phyloP scores from a whole-genome alignment of 129 eudicot genomes.

The Pulicaria dysenterica region DNA sequence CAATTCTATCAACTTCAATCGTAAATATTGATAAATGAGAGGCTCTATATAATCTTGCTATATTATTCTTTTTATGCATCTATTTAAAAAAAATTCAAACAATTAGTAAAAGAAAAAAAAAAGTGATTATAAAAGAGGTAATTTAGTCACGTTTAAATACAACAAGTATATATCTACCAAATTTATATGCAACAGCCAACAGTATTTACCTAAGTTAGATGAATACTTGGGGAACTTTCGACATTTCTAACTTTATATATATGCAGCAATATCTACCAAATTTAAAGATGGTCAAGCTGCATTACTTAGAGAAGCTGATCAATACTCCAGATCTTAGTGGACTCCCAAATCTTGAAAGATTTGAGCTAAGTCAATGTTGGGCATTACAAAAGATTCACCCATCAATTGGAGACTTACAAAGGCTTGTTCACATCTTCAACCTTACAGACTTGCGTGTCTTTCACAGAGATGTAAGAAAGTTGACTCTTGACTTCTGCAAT shows the following conservation, averaged over 20 bases:
- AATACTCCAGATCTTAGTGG: slow-evolving; percentile 22
- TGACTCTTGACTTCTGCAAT: background rate
- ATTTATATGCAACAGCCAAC: no score
- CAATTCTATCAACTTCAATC: no score
- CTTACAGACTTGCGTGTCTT: background rate
- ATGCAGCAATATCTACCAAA: background rate
- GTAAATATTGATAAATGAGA: no score
- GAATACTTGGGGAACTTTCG: background rate
- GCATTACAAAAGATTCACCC: slow-evolving; percentile 20
- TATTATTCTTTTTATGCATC: no score
- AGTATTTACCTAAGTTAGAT: no score
- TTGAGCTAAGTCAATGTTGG: background rate
- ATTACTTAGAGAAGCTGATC: slow-evolving; percentile 8
- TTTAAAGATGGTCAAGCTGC: slow-evolving; percentile 23
- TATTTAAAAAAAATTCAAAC: no score
- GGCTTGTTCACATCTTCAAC: no score
- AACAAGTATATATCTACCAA: background rate
- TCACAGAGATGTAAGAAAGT: background rate
- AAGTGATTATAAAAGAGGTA: no score
- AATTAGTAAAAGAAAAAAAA: no score
- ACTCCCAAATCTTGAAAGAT: slow-evolving; percentile 22
- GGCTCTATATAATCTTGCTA: no score
- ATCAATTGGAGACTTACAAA: slow-evolving; percentile 16
- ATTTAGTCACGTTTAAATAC: no score
- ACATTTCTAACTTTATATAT: background rate